phyloP scores from a whole-genome alignment of 2,329 filamentous ascomycete genomes.

The Stagonosporopsis vannaccii region DNA sequence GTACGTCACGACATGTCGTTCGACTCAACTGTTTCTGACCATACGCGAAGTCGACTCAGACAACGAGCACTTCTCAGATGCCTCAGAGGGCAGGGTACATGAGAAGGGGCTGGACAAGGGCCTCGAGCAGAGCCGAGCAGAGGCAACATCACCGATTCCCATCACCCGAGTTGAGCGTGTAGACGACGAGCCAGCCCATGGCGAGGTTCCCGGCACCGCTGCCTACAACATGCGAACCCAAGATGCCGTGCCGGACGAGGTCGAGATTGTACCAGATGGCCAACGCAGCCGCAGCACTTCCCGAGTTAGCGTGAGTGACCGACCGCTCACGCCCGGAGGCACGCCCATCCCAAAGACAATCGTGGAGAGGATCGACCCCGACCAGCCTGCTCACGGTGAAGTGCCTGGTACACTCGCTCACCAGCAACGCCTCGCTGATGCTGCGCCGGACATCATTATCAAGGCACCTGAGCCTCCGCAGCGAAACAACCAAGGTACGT shows the following conservation, averaged over 20 bases:
- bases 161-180: slow-evolving; percentile 69
- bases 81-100: slow-evolving; percentile 61
- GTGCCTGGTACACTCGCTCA: slow-evolving; percentile 67
- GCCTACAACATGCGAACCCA: slow-evolving; percentile 65
- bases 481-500: slow-evolving; percentile 65
- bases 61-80: slow-evolving; percentile 71
- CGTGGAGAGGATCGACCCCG: slow-evolving; percentile 67
- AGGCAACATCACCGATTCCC: slow-evolving; percentile 62
- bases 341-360: slow-evolving; percentile 66
- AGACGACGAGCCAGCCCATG: slow-evolving; percentile 65
- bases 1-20: slow-evolving; percentile 47
- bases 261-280: slow-evolving; percentile 62
- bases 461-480: slow-evolving; percentile 54
- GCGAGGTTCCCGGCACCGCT: slow-evolving; percentile 67
- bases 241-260: slow-evolving; percentile 70
- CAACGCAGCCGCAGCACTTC: slow-evolving; percentile 49
- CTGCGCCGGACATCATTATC: slow-evolving; percentile 64
- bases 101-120: slow-evolving; percentile 18
- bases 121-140: slow-evolving; percentile 46
- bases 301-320: slow-evolving; percentile 52
- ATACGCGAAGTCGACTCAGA: slow-evolving; percentile 51
- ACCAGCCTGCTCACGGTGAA: slow-evolving; percentile 65
- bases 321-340: slow-evolving; percentile 58
- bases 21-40: slow-evolving; percentile 20
- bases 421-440: slow-evolving; percentile 64